These are phyloP conservation scores for Erigeron philadelphicus DNA, from an alignment of 140 eudicot species.

Conservation along the genomic window DNA sequence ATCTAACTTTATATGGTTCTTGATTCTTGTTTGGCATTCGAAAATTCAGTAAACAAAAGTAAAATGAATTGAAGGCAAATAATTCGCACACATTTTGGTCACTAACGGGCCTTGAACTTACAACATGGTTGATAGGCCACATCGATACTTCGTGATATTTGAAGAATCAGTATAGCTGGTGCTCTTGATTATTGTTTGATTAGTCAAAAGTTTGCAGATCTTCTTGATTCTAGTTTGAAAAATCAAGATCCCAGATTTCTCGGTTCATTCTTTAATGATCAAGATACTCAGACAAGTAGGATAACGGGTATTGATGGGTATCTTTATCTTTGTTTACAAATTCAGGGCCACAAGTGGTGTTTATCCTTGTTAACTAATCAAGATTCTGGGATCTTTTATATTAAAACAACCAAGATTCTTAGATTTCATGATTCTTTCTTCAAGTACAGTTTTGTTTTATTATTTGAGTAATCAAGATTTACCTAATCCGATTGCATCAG, in stretches of 20 bases:
- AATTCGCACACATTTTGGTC: too few relatives aligned
- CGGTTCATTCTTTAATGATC: too few relatives aligned
- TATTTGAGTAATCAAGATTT: constrained; percentile 11
- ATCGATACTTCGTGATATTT: too few relatives aligned
- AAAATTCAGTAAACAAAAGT: too few relatives aligned
- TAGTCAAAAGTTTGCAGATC: background rate
- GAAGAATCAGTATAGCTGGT: too few relatives aligned
- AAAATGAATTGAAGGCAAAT: too few relatives aligned
- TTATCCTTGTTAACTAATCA: background rate
- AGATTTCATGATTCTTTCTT: background rate
- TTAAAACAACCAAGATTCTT: background rate
- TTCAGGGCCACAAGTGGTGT: background rate
- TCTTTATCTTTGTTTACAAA: background rate
- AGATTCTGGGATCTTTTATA: background rate
- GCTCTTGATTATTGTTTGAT: constrained; percentile 7
- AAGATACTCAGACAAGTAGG: background rate
- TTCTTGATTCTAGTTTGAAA: background rate
- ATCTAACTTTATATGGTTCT: too few relatives aligned
- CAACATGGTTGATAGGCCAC: too few relatives aligned
- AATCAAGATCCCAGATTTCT: constrained; percentile 1
- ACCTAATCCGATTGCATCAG: constrained; percentile 67
- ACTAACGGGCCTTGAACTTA: too few relatives aligned
- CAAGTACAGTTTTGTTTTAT: background rate
- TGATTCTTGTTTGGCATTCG: too few relatives aligned
- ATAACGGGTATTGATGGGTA: background rate